Base-by-base conservation (phyloP, 179 eudicot species). In the Beta corolliflora region DNA sequence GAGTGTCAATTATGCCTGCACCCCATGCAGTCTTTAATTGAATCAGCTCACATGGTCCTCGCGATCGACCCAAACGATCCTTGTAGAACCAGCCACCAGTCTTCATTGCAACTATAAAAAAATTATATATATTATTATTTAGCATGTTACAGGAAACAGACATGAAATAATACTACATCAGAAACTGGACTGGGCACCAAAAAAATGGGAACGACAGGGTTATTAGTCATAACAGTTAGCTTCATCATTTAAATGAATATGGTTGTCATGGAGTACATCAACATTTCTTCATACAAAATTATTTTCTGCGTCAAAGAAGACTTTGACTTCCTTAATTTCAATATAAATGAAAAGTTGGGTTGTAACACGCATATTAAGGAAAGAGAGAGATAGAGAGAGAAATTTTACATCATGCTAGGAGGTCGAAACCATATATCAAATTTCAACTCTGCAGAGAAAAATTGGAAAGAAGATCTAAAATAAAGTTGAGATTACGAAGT, bases 21-120 rank as follows among this genome's bases (percentile, higher is more conserved):
- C 97, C 97, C 97, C 97, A 95, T 25, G 98, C 97, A 73, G 97
- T 93, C 81, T 95, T 93, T 11, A 95, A 90, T 73, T 93, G 97
- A 82, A 95, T 95, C 56, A 93, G 86, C 88, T 95, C 97, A 89
- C 89, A 90, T 36, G 98, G 98, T 75, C 98, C 98, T 79, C 98
- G 87, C 81, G 97, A 85, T 78, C 93, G 94, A 71, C 97, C 97
- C 85, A 93, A 83, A 46, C 97, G 94, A 79, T 93, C 97, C 85
- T 93, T 93, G 86, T 93, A 93, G 86, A 61, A 94, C 86, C 87
- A 94, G 19, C 94, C 94, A 77, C 98, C 92, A 79, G 90, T 91
- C 75, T 88, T 93, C 98, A 93, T 94, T 80, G 85, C 81, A 87
- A 94, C 98, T 94, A 13, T 48, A 81, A 10, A 70, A 48, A 48